phyloP scores from a whole-genome alignment of 1,139 yeast species.

The Entelexis paramagnoliae region DNA sequence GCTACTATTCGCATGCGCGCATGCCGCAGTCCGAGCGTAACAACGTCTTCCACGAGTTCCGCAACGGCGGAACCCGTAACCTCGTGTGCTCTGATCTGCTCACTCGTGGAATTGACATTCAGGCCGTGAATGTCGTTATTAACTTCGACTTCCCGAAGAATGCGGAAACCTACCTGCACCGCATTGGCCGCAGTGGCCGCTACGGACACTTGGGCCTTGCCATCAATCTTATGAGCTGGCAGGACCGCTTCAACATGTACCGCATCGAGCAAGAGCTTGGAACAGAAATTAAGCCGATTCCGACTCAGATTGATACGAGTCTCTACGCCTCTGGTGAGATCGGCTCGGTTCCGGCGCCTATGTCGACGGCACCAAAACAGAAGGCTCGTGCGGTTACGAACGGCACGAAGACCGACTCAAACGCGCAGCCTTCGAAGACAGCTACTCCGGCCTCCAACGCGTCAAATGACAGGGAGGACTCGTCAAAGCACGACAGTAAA shows the following conservation, averaged over 20 bases:
- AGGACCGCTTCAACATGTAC: slow-evolving; percentile 85
- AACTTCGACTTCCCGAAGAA: slow-evolving; percentile 97
- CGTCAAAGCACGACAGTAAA: neutral
- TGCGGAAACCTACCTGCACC: slow-evolving; percentile 93
- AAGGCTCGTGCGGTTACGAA: neutral
- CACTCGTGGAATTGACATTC: slow-evolving; percentile 98
- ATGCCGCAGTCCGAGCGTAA: slow-evolving; percentile 98
- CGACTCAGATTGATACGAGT: slow-evolving; percentile 75
- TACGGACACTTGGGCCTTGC: slow-evolving; percentile 98
- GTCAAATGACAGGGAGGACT: neutral
- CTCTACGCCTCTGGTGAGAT: slow-evolving; percentile 63
- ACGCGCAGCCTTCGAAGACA: neutral
- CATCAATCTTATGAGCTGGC: slow-evolving; percentile 92
- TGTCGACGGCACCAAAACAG: slow-evolving; percentile 8
- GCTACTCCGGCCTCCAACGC: neutral
- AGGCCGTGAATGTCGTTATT: slow-evolving; percentile 95
- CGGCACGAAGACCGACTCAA: neutral
- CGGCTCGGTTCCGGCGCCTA: slow-evolving; percentile 16
- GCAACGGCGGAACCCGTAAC: slow-evolving; percentile 96
- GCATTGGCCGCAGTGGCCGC: slow-evolving; percentile 99
- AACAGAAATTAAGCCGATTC: slow-evolving; percentile 94
- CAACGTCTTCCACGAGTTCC: slow-evolving; percentile 95
- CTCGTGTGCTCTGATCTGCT: slow-evolving; percentile 92
- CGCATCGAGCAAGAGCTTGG: slow-evolving; percentile 96
- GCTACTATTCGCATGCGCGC: slow-evolving; percentile 93